Base-by-base conservation (phyloP, 2,329 filamentous ascomycete genomes). In the Neofusicoccum umdonicola region DNA sequence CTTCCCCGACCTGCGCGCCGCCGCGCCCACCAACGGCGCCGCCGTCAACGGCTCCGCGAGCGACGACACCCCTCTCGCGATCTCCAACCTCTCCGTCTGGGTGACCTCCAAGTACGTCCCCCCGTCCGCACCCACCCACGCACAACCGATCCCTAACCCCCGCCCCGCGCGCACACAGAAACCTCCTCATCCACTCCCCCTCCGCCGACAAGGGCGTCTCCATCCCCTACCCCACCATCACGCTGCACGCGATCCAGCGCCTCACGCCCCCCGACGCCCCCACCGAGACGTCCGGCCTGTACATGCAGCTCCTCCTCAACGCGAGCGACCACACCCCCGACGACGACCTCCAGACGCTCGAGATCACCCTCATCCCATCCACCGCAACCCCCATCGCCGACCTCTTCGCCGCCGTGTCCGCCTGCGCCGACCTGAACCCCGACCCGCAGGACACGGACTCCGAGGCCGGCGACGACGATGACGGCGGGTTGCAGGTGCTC, bases 341-440 rank as follows among this genome's bases (percentile, higher is more conserved):
- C 68, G 87, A 90, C 64, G 81, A 83, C 62, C 85, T 86, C 60
- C 82, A 87, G 64, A 86, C 86, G 8, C 79, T 92, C 56, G 89
- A 92, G 69, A 77, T 93, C 54, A 90, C 87, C 4, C 78, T 93
- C 44, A 80, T 89, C 15, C 89, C 89, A 2, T 70, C 73, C 5
- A 71, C 70, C 31, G 72, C 44, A 3, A n/a, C 37, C 22, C 19
- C 63, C 8, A 78, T 80, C 37, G 77, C 80, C 19, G 80, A 83
- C 62, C 81, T 92, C 37, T 93, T 88, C 77, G 83, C 85, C 17
- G 90, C 91, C 42, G 87, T 93, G 67, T 88, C 90, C 1, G 84
- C 84, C 22, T 93, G 91, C 77, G 90, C 90, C 3, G 89, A 93
- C 71, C 79, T 93, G 13, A 88, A 93, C 72, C 90, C 90, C 0